Percentiles rank a stretch among this genome's conserved stretches.
Conservation (phyloP, 306 rosid species). For the Ammopiptanthus mongolicus region DNA sequence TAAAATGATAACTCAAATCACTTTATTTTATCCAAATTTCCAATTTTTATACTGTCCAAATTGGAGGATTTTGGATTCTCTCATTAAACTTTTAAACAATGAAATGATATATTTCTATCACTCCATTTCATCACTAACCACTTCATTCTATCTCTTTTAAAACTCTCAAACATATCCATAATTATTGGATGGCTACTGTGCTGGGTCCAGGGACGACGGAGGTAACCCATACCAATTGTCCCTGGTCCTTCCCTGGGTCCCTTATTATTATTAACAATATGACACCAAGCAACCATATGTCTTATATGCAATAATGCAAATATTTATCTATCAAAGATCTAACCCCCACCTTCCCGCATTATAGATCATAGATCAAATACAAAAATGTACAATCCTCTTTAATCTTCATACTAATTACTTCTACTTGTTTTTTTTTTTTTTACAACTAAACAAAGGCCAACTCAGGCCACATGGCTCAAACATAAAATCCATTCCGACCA, state of each 20-base stretch:
- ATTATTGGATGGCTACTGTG: background rate
- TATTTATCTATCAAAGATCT: background rate
- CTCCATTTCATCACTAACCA: no score
- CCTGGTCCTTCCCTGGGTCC: background rate
- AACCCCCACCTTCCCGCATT: background rate
- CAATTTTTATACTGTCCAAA: no score
- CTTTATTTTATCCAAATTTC: no score
- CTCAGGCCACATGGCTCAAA: background rate
- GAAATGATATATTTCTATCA: no score
- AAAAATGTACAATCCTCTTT: background rate
- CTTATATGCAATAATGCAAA: background rate
- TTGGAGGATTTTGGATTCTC: no score
- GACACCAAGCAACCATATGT: no score
- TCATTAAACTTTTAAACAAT: no score
- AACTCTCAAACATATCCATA: no score
- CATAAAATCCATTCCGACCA: background rate
- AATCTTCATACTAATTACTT: background rate
- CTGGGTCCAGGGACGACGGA: background rate
- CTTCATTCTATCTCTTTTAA: no score
- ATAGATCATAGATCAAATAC: background rate
- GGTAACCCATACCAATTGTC: background rate
- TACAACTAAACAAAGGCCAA: background rate
- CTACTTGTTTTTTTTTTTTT: background rate
- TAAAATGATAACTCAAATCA: no score
- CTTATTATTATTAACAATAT: no score